These are phyloP conservation scores for Leishmania major DNA, from an alignment of 208 protist genomes.

Conservation along the genomic window DNA sequence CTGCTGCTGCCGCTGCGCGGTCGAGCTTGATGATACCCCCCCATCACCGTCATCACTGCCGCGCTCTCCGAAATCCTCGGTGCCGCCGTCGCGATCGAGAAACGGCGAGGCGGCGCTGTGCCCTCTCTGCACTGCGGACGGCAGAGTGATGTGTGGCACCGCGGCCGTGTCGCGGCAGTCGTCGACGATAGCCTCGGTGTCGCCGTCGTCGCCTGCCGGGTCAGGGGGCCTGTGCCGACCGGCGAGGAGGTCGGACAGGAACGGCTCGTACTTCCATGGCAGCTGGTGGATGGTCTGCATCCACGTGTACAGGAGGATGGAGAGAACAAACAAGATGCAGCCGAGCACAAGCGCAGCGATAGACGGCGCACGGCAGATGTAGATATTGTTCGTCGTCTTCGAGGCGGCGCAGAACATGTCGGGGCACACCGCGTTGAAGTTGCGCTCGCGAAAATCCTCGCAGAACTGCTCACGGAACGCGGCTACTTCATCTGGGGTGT, in stretches of 20 bases:
- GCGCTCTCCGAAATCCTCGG: background rate
- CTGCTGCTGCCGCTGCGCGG: background rate
- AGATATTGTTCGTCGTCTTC: slow-evolving; percentile 65
- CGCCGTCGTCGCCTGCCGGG: background rate
- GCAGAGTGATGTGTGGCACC: background rate
- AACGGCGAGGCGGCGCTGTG: background rate
- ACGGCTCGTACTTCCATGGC: slow-evolving; percentile 70
- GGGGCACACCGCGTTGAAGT: slow-evolving; percentile 41
- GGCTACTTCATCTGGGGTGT: slow-evolving; percentile 19
- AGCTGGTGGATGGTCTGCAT: slow-evolving; percentile 45
- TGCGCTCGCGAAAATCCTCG: slow-evolving; percentile 40
- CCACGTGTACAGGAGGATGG: slow-evolving; percentile 46
- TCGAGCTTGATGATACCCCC: background rate
- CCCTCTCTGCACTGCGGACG: background rate
- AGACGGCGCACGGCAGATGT: slow-evolving; percentile 52
- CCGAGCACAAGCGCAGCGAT: slow-evolving; percentile 42
- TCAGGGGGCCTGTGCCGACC: background rate
- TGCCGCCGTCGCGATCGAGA: background rate
- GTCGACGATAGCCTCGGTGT: too few relatives aligned
- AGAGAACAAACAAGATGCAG: slow-evolving; percentile 37
- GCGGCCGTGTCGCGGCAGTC: background rate
- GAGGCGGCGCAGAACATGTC: slow-evolving; percentile 59
- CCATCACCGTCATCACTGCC: background rate
- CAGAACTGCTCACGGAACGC: slow-evolving; percentile 33
- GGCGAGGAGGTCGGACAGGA: slow-evolving; percentile 33